Evolutionary conservation across 139 green algal genomes (phyloP).

Genomic region (Parachlorella kessleri): DNA sequence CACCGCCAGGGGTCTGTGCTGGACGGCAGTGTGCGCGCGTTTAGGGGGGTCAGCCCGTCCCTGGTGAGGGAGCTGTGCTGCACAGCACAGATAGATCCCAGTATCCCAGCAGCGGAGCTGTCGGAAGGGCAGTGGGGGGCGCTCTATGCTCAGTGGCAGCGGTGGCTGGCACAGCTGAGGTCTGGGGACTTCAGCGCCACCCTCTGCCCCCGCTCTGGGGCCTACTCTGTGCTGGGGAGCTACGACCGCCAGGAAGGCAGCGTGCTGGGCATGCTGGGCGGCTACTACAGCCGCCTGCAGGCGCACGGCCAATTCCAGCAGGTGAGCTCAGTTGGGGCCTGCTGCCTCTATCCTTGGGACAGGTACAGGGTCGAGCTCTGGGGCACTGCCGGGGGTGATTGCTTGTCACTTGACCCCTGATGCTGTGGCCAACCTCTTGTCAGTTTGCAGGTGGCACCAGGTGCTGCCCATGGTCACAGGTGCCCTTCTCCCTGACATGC

Average conservation of each 20-base stretch:
- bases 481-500: no score
- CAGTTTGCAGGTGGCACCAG: no score
- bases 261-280: conserved; percentile 55
- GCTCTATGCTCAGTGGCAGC: conserved; percentile 57
- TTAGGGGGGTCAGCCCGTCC: conserved; percentile 68
- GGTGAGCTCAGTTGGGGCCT: no score
- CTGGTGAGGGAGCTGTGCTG: conserved; percentile 65
- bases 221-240: conserved; percentile 55
- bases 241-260: conserved; percentile 27
- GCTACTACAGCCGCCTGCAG: conserved; percentile 61
- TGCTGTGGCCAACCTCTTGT: no score
- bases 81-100: conserved; percentile 18
- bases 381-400: no score
- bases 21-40: conserved; percentile 52
- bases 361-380: no score
- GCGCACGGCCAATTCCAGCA: conserved; percentile 33
- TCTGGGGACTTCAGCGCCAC: conserved; percentile 36
- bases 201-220: conserved; percentile 20
- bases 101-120: conserved; percentile 16
- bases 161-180: conserved; percentile 55
- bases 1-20: neutral
- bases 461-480: no score
- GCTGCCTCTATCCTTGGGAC: no score
- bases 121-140: conserved; percentile 37
- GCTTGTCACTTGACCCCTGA: no score